A percentile compares a stretch with the other conserved stretches of the same genome.
phyloP scores from a whole-genome alignment of 1,284 basidiomycete species.

The Leucoagaricus sp. region DNA sequence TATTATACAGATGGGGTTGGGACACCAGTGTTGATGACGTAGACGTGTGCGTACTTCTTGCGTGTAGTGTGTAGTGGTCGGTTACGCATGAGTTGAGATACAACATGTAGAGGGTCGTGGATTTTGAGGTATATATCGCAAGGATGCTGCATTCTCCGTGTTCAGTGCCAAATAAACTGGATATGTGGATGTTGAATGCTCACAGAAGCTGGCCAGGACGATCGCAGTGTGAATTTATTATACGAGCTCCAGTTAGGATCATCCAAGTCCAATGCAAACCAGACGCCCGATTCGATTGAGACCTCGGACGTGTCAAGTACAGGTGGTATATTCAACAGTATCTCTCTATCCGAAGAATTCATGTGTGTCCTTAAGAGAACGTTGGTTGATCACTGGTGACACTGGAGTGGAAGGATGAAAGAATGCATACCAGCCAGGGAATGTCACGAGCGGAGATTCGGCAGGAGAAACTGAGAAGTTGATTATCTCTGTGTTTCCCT shows the following conservation, averaged over 20 bases:
- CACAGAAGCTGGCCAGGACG: conserved; percentile 71
- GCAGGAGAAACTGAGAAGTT: conserved; percentile 46
- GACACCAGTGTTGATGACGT: conserved; percentile 51
- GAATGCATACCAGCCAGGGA: conserved; percentile 38
- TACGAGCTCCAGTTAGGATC: conserved; percentile 44
- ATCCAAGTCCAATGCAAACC: conserved; percentile 57
- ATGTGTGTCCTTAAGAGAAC: conserved; percentile 23
- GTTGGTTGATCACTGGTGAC: background rate
- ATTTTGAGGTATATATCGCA: conserved; percentile 23
- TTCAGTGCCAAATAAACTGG: conserved; percentile 13
- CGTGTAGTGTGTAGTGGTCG: conserved; percentile 25
- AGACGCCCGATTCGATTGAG: conserved; percentile 30
- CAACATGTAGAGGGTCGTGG: conserved; percentile 29
- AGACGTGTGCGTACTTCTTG: conserved; percentile 54
- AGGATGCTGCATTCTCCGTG: conserved; percentile 36
- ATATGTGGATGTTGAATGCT: conserved; percentile 27
- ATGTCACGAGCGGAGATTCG: conserved; percentile 22
- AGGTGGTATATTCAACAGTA: conserved; percentile 6
- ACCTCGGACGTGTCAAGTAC: conserved; percentile 7
- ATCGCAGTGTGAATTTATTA: conserved; percentile 55
- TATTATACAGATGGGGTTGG: conserved; percentile 44
- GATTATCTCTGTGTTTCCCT: conserved; percentile 67
- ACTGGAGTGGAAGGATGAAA: background rate
- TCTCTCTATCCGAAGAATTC: conserved; percentile 24
- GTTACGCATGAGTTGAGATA: conserved; percentile 16